Evolutionary conservation across 495 filamentous ascomycete species (phyloP), one percentile per base, ranked within the genome.

Genomic region (Cercophora samala): DNA sequence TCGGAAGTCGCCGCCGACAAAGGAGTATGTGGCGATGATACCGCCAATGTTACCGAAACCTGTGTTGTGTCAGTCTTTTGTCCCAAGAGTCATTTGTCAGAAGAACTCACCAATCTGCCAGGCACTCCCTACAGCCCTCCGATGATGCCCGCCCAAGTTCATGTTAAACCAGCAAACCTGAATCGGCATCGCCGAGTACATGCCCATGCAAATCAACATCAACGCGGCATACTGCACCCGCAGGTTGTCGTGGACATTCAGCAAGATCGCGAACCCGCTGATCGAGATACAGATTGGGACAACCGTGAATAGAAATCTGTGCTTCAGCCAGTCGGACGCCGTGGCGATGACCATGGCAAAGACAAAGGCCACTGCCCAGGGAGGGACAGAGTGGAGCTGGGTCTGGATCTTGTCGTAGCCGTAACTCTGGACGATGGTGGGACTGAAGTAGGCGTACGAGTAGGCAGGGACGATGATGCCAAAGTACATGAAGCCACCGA

Each of bases 151-250:
- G 1, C 90, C 90, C 22, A 96, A 79, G 69, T 97, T 97, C 87
- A 96, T 96, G 68, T 89, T 90, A 78, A 93, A 97, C 93, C 93
- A 99, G 75, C 93, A 97, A 0, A 96, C 86, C 51, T 91, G 84
- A 13, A 97, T 86, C 0, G 92, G 93, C 87, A 94, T 91, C 9
- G 91, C 90, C 62, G 85, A 83, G 71, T 91, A 91, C 0, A 79
- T 79, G 24, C 84, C 84, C 74, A 83, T 82, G 4, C 88, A 87
- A 65, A 92, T 82, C 42, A 97, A 75, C 76, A 92, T 93, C 18
- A 97, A 81, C 1, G 88, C 91, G 0, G 78, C 87, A 70, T 96
- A 97, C 75, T 92, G 80, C 46, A 90, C 76, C 19, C 83, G 66
- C 1, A 75, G 74, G 65, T 90, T 82, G 24, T 81, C 72, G 55